Percentiles rank a stretch among this genome's conserved stretches.
Evolutionary conservation across 352 stramenopile species (phyloP).

Genomic region (Pythium grandisporangium): DNA sequence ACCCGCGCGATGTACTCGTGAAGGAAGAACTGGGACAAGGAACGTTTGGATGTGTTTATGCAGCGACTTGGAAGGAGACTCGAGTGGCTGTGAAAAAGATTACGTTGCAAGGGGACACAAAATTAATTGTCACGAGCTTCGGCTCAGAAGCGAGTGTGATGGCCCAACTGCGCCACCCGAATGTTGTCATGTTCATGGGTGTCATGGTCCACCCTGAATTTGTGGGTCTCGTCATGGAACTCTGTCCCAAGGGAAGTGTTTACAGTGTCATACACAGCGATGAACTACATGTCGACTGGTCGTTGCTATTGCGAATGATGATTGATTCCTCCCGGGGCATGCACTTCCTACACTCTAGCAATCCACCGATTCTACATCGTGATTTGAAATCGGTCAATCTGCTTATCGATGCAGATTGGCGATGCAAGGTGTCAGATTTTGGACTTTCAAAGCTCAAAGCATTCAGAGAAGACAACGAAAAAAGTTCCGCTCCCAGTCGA

Average conservation of each 20-base stretch:
- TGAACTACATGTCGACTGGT: slow-evolving; percentile 81
- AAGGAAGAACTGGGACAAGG: slow-evolving; percentile 73
- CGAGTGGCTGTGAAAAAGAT: slow-evolving; percentile 82
- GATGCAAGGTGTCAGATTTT: slow-evolving; percentile 88
- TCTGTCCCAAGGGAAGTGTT: slow-evolving; percentile 80
- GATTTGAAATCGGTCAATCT: slow-evolving; percentile 89
- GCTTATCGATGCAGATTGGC: slow-evolving; percentile 82
- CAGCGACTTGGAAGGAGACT: slow-evolving; percentile 74
- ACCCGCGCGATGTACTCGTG: slow-evolving; percentile 70
- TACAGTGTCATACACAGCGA: slow-evolving; percentile 74
- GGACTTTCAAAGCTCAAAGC: slow-evolving; percentile 81
- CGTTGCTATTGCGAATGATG: slow-evolving; percentile 78
- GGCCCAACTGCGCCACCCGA: slow-evolving; percentile 74
- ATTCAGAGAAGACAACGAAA: slow-evolving; percentile 52
- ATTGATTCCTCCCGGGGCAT: slow-evolving; percentile 83
- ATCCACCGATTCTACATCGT: slow-evolving; percentile 81
- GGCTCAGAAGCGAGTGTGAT: slow-evolving; percentile 76
- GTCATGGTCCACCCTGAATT: slow-evolving; percentile 84
- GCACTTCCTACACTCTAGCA: slow-evolving; percentile 88
- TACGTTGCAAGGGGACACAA: slow-evolving; percentile 64
- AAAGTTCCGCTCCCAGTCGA: slow-evolving; percentile 19
- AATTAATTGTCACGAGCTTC: slow-evolving; percentile 78
- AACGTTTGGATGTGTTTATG: slow-evolving; percentile 72
- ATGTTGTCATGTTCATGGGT: slow-evolving; percentile 88
- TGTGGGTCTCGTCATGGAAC: slow-evolving; percentile 84